Conservation (phyloP, 2,329 filamentous ascomycete genomes). For the Alternaria angustiovoidea region DNA sequence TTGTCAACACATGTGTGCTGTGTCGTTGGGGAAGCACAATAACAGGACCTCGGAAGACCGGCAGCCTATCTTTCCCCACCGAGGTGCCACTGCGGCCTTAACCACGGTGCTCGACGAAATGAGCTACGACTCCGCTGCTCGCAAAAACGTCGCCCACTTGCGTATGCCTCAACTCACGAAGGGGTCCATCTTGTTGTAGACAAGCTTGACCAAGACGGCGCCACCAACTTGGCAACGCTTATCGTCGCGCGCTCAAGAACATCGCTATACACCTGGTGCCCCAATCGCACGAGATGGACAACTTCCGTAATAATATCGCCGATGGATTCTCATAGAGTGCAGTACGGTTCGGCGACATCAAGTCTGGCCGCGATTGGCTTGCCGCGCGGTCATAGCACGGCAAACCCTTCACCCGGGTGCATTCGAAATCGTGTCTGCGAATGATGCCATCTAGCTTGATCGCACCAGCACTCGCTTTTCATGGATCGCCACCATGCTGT, state of each 20-base stretch:
- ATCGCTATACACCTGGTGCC: neutral
- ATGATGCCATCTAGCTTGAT: neutral
- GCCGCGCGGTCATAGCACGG: neutral
- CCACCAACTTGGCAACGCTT: conserved; percentile 6
- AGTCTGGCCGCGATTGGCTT: neutral
- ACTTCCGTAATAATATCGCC: neutral
- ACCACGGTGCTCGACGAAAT: neutral
- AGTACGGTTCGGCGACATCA: neutral
- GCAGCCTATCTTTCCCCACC: neutral
- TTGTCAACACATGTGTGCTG: neutral
- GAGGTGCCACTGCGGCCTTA: neutral
- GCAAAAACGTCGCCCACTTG: neutral
- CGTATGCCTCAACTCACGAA: neutral
- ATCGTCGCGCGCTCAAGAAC: neutral
- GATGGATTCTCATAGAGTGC: neutral
- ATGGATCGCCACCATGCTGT: neutral
- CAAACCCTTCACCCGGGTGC: neutral
- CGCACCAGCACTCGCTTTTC: neutral
- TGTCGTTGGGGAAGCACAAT: neutral
- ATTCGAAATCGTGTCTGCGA: conserved; percentile 4
- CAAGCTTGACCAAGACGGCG: neutral
- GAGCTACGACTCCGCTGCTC: neutral
- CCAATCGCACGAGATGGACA: neutral
- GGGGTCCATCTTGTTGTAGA: neutral
- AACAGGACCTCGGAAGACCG: neutral